Evolutionary conservation across 2,329 filamentous ascomycete genomes (phyloP).

Genomic region (Sporothrix mexicana): DNA sequence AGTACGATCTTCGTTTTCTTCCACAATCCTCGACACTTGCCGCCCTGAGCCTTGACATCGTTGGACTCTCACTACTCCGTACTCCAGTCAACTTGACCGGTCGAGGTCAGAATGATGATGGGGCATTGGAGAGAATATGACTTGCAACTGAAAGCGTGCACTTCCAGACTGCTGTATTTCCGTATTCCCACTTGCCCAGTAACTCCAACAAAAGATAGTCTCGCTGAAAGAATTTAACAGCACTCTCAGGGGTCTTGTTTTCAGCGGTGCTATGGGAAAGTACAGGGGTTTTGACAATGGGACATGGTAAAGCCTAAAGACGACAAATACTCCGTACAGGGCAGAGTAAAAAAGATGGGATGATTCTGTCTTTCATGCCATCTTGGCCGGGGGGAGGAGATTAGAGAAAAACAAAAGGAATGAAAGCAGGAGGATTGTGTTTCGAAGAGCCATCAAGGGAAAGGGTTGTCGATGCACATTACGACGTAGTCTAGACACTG

Average conservation of each 20-base stretch:
- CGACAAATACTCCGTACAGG: too few species aligned
- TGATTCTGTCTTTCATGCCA: background rate
- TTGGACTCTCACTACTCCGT: too few species aligned
- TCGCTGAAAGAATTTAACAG: conserved; percentile 24
- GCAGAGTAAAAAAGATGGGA: background rate
- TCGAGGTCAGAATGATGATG: background rate
- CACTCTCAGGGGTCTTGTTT: background rate
- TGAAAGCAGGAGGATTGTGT: conserved; percentile 1
- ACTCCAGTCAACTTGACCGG: background rate
- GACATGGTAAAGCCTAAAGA: background rate
- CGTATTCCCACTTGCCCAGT: background rate
- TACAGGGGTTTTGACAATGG: background rate
- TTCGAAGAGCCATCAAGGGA: conserved; percentile 2
- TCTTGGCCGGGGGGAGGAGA: background rate
- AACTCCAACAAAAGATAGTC: background rate
- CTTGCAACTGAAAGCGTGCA: too few species aligned
- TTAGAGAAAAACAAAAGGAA: background rate
- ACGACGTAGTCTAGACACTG: background rate
- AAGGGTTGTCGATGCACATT: too few species aligned
- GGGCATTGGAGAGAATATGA: too few species aligned
- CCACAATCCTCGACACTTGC: background rate
- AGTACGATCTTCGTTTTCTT: background rate
- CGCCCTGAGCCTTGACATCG: background rate
- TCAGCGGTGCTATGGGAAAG: background rate
- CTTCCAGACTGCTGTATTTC: background rate